Base-by-base conservation (phyloP, 495 filamentous ascomycete genomes). In the Penicillium nucicola region DNA sequence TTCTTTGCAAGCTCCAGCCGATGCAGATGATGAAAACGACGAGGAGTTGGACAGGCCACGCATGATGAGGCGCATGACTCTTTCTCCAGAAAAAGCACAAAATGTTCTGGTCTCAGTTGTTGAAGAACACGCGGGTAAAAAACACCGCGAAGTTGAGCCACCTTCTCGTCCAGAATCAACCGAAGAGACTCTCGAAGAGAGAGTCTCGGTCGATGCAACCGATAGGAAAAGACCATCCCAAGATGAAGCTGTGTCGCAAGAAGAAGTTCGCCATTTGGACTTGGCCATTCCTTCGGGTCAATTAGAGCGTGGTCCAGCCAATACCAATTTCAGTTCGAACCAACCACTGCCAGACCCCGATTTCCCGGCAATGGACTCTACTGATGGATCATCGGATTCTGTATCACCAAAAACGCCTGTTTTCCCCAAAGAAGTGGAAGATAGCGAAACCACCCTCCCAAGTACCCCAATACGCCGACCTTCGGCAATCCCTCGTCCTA, bases 61-160 rank as follows among this genome's bases (percentile, higher is more conserved):
- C 43, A 55, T 61, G 45, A 50, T 66, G 50, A 70, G 71, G n/a
- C 74, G 74, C 25, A 77, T 79, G 65, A 78, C 71, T 13, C 77
- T 80, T 53, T 84, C 83, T n/a, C 75, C 83, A 7, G 84, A 87
- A 49, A 84, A 84, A 53, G 77, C 83, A n/a, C 77, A 84, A 36
- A 76, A 89, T 62, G 80, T 88, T 42, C 61, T 90, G 14, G 77
- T 79, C 9, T 86, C 86, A 15, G 84, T 88, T 5, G 80, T 88
- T 33, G 81, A 89, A 50, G 82, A 90, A 55, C 77, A 86, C 57
- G 68, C 76, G 7, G 71, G 70, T 30, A 67, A 68, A 32, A 67
- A 68, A 42, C 57, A 69, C 20, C 64, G 65, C 23, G 56, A 61
- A 25, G 42, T 31, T 22, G 58, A 66, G 33, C 43, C 44, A 30